Evolutionary conservation across 805 yeast genomes (phyloP), one percentile per base, ranked within the genome.

Genomic region (Wickerhamiella brachini): DNA sequence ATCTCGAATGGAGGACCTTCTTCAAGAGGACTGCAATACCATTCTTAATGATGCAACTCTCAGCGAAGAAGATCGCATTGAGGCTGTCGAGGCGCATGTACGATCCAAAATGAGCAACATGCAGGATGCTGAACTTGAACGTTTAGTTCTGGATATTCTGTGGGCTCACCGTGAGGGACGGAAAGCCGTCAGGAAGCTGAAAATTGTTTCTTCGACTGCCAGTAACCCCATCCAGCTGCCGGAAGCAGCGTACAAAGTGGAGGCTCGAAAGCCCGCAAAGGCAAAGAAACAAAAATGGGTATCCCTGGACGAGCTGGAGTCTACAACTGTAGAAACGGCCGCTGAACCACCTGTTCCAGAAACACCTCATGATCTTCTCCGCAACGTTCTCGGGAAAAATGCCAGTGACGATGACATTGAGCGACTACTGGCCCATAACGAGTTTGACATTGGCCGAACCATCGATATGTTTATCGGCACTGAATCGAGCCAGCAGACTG

Each of bases 1-100:
- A 37, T 8, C 17, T 6, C 20, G 9, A 13, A 37, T 37, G 41
- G 41, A 37, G 20, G 41, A n/a, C 48, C 24, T 7, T 18, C 15
- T 41, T 17, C 44, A 41, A 17, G 22, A 20, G 13, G 44, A 41
- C 24, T 69, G 72, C 54, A 62, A 66, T 48, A 54, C 42, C 4
- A 56, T 69, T 18, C 58, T 71, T 42, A 66, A 67, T 43, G 64
- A 69, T 47, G 54, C 54, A 5, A 29, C 48, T 5, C 24, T 63
- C 2, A 54, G 60, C 15, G 75, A 71, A 52, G 75, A 71, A 52
- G 73, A 70, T 47, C 62, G 65, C 37, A 64, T 71, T 17, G 74
- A 70, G 53, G 50, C 52, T 47, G 59, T 71, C 12, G 73, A 71
- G 48, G 65, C 59, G 10, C 54, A 67, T 1, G 71, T 70, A 31